Base-by-base conservation (phyloP, 1,284 basidiomycete genomes). In the Amylostereum areolatum region DNA sequence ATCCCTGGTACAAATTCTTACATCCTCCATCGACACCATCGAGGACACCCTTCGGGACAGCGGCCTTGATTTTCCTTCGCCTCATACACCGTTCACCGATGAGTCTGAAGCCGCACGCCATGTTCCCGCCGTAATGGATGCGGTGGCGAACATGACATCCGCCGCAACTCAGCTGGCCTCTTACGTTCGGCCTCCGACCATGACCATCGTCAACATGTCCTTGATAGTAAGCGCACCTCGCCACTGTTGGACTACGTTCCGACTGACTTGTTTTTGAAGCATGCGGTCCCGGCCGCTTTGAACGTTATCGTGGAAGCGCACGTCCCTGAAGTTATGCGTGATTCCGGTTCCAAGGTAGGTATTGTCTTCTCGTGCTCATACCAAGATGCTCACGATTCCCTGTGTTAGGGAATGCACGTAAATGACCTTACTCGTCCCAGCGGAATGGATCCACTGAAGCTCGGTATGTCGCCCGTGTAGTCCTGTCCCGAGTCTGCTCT, bases 91-190 rank as follows among this genome's bases (percentile, higher is more conserved):
- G 28, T 43, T 28, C 28, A 7, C 29, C 51, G 34, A 44, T 4
- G 48, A 61, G 2, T 60, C 62, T 1, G 67, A 67, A 52, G 62
- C 60, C 3, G 65, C 66, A 39, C 59, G 64, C 36, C 42, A 49
- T 5, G 54, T 61, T 32, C 60, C 64, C 2, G 58, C 41, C 11
- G 63, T 65, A 2, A 55, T 59, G 3, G 62, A 67, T 27, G 65
- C 66, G 3, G 62, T 65, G 1, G 63, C 56, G 39, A 50, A 67
- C 8, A 63, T 70, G 40, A 57, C 60, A 18, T 65, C 70, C 3
- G 70, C 72, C 2, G 66, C 69, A 0, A 52, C 60, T 4, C 72
- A 73, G 50, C 60, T 74, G 3, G 63, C 61, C 11, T 65, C 65
- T 10, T 62, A 12, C 37, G 37, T 39, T 6, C 27, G 12, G n/a